Percentiles rank a stretch among this genome's conserved stretches.
These are phyloP conservation scores for Trichoderma pleuroti DNA, from an alignment of 2,329 filamentous ascomycete species.

Conservation along the genomic window DNA sequence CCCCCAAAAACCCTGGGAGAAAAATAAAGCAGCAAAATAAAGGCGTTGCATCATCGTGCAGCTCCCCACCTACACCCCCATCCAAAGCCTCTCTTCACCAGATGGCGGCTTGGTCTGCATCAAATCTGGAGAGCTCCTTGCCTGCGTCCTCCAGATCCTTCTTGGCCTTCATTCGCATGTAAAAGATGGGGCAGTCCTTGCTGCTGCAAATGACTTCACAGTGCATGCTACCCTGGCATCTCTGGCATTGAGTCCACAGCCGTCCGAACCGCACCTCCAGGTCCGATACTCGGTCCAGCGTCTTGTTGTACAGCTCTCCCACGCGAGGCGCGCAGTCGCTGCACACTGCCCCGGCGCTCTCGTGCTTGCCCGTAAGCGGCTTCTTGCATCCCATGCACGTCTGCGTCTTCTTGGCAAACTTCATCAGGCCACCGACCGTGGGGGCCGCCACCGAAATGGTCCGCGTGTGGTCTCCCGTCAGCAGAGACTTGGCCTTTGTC, in stretches of 20 bases:
- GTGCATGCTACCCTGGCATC: constrained; percentile 96
- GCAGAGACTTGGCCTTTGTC: constrained; percentile 78
- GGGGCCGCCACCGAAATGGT: constrained; percentile 89
- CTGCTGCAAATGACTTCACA: constrained; percentile 97
- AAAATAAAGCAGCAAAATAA: background rate
- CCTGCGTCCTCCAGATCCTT: constrained; percentile 96
- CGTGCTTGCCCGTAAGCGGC: constrained; percentile 74
- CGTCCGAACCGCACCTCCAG: constrained; percentile 89
- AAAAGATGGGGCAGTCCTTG: constrained; percentile 97
- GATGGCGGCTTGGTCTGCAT: constrained; percentile 71
- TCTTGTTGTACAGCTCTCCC: constrained; percentile 91
- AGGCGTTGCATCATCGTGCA: background rate
- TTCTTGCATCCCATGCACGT: constrained; percentile 99
- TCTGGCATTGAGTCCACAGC: constrained; percentile 96
- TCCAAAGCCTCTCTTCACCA: constrained; percentile 40
- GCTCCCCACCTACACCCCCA: background rate
- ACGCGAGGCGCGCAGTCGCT: constrained; percentile 78
- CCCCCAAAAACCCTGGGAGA: background rate
- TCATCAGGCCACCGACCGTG: constrained; percentile 91
- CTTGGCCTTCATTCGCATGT: constrained; percentile 99
- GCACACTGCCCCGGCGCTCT: constrained; percentile 83
- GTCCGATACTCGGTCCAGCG: constrained; percentile 81
- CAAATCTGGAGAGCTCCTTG: constrained; percentile 85
- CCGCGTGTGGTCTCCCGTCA: constrained; percentile 93
- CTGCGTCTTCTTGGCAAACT: constrained; percentile 95